Conservation (phyloP, 2,329 filamentous ascomycete species). For the Aureobasidium uvarum region DNA sequence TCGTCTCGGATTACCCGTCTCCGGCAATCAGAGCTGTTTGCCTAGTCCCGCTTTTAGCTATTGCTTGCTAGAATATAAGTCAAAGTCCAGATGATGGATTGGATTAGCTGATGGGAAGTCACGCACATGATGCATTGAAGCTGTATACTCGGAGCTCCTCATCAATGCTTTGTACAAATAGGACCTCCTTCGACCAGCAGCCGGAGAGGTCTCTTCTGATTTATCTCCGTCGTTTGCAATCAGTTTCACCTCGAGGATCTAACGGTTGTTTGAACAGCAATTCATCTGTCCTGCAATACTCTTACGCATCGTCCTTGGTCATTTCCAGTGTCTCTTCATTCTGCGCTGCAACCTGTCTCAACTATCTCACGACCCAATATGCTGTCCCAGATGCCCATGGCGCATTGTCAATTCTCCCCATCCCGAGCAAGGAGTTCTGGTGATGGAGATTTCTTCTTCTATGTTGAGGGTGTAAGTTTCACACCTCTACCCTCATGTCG, state of each 20-base stretch:
- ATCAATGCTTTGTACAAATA: conserved; percentile 13
- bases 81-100: not conserved
- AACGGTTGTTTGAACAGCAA: not conserved
- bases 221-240: conserved; percentile 3
- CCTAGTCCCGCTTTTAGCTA: not conserved
- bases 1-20: conserved; percentile 9
- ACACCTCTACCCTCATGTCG: no score
- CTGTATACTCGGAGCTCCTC: not conserved
- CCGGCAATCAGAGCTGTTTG: conserved; percentile 11
- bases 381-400: conserved; percentile 2
- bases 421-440: conserved; percentile 1
- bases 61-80: conserved; percentile 1
- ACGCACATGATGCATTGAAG: conserved; percentile 17
- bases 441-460: conserved; percentile 24
- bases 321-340: not conserved
- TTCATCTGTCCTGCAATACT: not conserved
- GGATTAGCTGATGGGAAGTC: not conserved
- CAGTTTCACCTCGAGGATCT: conserved; percentile 10
- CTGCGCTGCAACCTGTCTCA: not conserved
- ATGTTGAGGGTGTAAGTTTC: conserved; percentile 23
- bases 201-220: not conserved
- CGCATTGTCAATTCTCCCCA: not conserved
- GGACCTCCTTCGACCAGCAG: not conserved
- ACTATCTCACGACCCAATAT: not conserved
- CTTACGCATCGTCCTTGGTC: not conserved